phyloP scores from a whole-genome alignment of 768 basidiomycete genomes.

The Porpolomopsis calyptriformis region DNA sequence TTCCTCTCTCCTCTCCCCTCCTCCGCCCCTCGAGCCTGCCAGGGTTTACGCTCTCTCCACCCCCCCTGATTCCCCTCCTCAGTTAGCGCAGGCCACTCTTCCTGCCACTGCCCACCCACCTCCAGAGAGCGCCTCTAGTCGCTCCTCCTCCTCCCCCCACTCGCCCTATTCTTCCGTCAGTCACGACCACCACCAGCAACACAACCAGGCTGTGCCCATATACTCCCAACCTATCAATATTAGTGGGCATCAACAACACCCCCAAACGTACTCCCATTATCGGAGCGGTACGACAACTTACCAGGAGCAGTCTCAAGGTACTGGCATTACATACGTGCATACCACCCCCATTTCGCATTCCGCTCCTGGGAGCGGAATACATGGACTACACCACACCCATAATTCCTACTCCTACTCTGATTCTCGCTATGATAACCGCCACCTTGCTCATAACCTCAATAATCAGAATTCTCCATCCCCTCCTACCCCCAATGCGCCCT shows the following conservation, averaged over 20 bases:
- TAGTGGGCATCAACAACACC: slow-evolving; percentile 7
- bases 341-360: slow-evolving; percentile 24
- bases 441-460: slow-evolving; percentile 17
- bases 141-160: slow-evolving; percentile 38
- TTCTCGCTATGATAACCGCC: slow-evolving; percentile 18
- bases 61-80: slow-evolving; percentile 47
- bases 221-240: slow-evolving; percentile 14
- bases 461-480: slow-evolving; percentile 17
- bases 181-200: slow-evolving; percentile 12
- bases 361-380: slow-evolving; percentile 13
- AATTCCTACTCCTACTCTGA: slow-evolving; percentile 27
- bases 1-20: slow-evolving; percentile 26
- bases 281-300: slow-evolving; percentile 33
- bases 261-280: slow-evolving; percentile 25
- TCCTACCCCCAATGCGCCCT: slow-evolving; percentile 25
- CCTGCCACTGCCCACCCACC: slow-evolving; percentile 28
- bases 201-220: slow-evolving; percentile 14
- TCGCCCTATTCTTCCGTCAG: slow-evolving; percentile 28
- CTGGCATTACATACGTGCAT: slow-evolving; percentile 29
- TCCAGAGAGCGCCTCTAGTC: slow-evolving; percentile 26
- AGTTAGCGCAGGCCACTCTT: slow-evolving; percentile 41
- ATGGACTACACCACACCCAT: slow-evolving; percentile 7
- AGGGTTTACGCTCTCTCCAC: slow-evolving; percentile 27
- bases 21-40: slow-evolving; percentile 39
- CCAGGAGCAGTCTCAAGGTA: slow-evolving; percentile 31